These are phyloP conservation scores for Calcarisporium arbuscula DNA, from an alignment of 2,329 filamentous ascomycete genomes.

Conservation along the genomic window DNA sequence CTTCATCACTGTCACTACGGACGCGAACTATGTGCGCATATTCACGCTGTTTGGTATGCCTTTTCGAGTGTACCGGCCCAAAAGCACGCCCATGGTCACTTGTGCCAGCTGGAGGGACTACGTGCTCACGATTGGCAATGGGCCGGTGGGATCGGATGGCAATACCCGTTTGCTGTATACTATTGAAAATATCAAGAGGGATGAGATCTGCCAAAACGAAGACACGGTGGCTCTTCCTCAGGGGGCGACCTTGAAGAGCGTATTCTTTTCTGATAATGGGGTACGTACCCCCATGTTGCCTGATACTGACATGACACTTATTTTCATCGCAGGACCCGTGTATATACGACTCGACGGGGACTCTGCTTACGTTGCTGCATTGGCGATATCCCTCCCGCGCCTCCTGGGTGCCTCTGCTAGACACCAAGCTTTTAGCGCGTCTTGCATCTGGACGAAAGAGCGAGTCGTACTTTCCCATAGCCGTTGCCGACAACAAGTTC, in stretches of 20 bases:
- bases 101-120: constrained; percentile 95
- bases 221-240: constrained; percentile 82
- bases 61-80: constrained; percentile 82
- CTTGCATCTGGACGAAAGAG: constrained; percentile 78
- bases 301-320: constrained; percentile 6
- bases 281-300: constrained; percentile 40
- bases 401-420: constrained; percentile 84
- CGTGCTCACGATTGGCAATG: constrained; percentile 93
- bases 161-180: constrained; percentile 76
- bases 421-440: constrained; percentile 78
- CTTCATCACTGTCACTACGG: constrained; percentile 85
- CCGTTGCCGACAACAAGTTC: constrained; percentile 84
- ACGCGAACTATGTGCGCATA: constrained; percentile 79
- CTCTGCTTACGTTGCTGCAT: constrained; percentile 79
- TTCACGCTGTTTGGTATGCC: constrained; percentile 92
- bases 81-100: constrained; percentile 82
- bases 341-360: constrained; percentile 90
- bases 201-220: constrained; percentile 91
- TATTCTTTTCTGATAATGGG: constrained; percentile 91
- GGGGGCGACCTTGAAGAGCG: constrained; percentile 65
- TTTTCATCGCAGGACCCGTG: constrained; percentile 65
- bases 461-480: constrained; percentile 92
- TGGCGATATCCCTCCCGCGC: constrained; percentile 85
- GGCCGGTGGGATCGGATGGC: constrained; percentile 73
- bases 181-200: constrained; percentile 88